Percentiles rank a stretch among this genome's conserved stretches.
These are phyloP conservation scores for Calocera cornea DNA, from an alignment of 768 basidiomycete genomes.

Conservation along the genomic window DNA sequence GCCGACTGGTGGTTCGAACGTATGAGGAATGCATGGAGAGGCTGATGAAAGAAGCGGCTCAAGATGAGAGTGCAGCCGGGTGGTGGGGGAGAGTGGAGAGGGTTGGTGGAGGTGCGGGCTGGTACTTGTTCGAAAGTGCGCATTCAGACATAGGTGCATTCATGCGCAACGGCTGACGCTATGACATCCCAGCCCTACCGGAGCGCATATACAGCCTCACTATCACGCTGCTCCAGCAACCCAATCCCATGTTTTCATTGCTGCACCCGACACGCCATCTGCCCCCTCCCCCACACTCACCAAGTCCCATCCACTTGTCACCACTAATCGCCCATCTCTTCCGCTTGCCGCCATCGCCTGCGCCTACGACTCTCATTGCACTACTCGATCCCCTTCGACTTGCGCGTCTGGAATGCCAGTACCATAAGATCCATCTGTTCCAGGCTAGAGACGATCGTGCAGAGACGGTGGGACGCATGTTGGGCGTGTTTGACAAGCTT, in stretches of 20 bases:
- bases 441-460: slow-evolving; percentile 55
- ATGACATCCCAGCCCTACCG: slow-evolving; percentile 9
- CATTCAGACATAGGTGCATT: slow-evolving; percentile 17
- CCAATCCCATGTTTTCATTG: slow-evolving; percentile 6
- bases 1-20: slow-evolving; percentile 20
- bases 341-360: slow-evolving; percentile 34
- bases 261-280: slow-evolving; percentile 37
- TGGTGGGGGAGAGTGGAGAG: slow-evolving; percentile 73
- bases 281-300: slow-evolving; percentile 35
- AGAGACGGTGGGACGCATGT: slow-evolving; percentile 48
- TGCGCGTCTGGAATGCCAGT: slow-evolving; percentile 50
- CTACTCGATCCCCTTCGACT: slow-evolving; percentile 42
- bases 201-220: slow-evolving; percentile 17
- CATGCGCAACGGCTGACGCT: slow-evolving; percentile 11
- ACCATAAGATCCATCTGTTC: slow-evolving; percentile 47
- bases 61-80: slow-evolving; percentile 61
- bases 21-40: slow-evolving; percentile 54
- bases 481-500: slow-evolving; percentile 35
- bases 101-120: slow-evolving; percentile 39
- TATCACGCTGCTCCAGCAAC: slow-evolving; percentile 32
- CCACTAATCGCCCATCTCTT: slow-evolving; percentile 48
- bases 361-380: slow-evolving; percentile 25
- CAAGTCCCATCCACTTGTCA: slow-evolving; percentile 31
- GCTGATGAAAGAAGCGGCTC: slow-evolving; percentile 50
- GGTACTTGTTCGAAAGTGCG: slow-evolving; percentile 72